Base-by-base conservation (phyloP, 163 green algal genomes). In the Coccomyxa subellipsoidea region DNA sequence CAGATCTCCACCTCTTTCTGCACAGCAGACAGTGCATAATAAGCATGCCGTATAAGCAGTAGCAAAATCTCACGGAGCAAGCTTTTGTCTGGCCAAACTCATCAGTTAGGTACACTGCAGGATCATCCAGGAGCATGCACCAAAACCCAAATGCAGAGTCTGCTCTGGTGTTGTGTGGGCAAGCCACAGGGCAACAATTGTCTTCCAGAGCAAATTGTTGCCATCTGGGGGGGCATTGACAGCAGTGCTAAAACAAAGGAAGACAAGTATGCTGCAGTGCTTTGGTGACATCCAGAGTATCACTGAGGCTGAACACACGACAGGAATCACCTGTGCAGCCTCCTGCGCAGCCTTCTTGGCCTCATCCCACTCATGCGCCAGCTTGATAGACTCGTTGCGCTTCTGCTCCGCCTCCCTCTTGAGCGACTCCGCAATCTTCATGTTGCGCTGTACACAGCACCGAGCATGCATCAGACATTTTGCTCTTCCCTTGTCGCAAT, bases 1-100 rank as follows among this genome's bases (percentile, higher is more conserved):
- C 66, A 73, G 0, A 34, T n/a, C 66, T 73, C 66, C 66, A 73
- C n/a, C 66, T 73, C 66, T 34, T 73, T 73, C 66, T 73, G 66
- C 66, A 23, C 8, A 8, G 32, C 66, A 66, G 47, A 29, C 47
- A 66, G 18, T 18, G 47, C 18, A 12, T 66, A 66, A 18, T 29
- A 66, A 12, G 47, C 47, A 66, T 18, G 18, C 12, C 12, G 47
- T 29, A 66, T 12, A 12, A 66, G 47, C 47, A 12, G 47, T 18
- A 66, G 47, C 47, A 12, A 66, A n/a, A n/a, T n/a, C n/a, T n/a
- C n/a, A n/a, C n/a, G n/a, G n/a, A n/a, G n/a, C n/a, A n/a, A n/a
- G n/a, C n/a, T n/a, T n/a, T n/a, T n/a, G n/a, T n/a, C n/a, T n/a
- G n/a, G n/a, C n/a, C n/a, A n/a, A n/a, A n/a, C n/a, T 66, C 47